Evolutionary conservation across 2,329 filamentous ascomycete genomes (phyloP), one percentile per base, ranked within the genome.

Genomic region (Dendrostoma leiphaemia): DNA sequence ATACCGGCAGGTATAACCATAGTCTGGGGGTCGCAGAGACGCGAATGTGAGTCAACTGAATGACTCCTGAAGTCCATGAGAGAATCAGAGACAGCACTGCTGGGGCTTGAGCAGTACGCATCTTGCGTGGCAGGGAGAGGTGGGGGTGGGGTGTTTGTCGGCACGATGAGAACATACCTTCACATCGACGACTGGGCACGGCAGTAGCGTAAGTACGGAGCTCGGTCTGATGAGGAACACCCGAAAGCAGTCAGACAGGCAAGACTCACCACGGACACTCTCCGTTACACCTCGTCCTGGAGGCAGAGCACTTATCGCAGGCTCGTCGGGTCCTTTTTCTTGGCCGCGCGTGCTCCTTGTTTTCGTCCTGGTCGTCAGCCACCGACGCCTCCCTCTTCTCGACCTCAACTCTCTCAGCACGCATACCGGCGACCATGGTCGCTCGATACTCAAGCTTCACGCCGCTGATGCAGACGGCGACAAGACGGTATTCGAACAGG

Each of bases 201-300:
- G 10, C 24, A 5, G 48, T 7, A 41, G 23, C 40, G 51, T 55
- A 29, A 48, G 23, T n/a, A n/a, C n/a, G n/a, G n/a, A n/a, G n/a
- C n/a, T n/a, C n/a, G n/a, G n/a, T n/a, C n/a, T n/a, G n/a, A n/a
- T n/a, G n/a, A n/a, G n/a, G n/a, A n/a, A n/a, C n/a, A n/a, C n/a
- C n/a, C n/a, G n/a, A n/a, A n/a, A n/a, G n/a, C 48, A 41, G 47
- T 41, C 17, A 45, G 29, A 9, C 8, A 26, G 23, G 17, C 7
- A 26, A n/a, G 12, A 57, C 71, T 68, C 58, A 76, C 74, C 69
- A 75, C 38, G 69, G 69, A 26, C 53, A 60, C 48, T 71, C 64
- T 19, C 74, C 74, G 58, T 76, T 70, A 54, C 74, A 77, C 34
- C 74, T 66, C 5, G 71, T 72, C 53, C 73, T 65, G 2, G 72